A percentile compares a stretch with the other conserved stretches of the same genome.
phyloP scores from a whole-genome alignment of 768 basidiomycete species.

The Hypsizygus marmoreus region DNA sequence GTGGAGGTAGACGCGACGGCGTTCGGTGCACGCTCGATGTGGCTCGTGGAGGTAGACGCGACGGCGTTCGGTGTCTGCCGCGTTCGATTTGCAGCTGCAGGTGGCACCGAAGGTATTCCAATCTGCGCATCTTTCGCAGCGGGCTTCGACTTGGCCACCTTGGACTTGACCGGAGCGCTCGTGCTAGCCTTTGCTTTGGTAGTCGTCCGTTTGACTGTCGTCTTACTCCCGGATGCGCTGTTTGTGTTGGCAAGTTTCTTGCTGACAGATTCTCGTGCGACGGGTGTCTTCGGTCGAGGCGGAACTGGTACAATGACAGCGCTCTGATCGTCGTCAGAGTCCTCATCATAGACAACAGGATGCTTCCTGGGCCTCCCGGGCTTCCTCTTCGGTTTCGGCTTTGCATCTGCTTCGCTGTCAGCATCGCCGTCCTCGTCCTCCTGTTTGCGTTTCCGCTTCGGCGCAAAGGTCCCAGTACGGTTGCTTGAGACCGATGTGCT shows the following conservation, averaged over 20 bases:
- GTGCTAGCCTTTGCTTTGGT: too few relatives aligned
- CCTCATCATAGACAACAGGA: not conserved
- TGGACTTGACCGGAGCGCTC: too few relatives aligned
- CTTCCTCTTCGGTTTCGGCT: not conserved
- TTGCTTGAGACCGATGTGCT: not conserved
- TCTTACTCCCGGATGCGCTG: too few relatives aligned
- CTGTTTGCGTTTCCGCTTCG: conserved; percentile 7
- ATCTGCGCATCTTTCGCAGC: too few relatives aligned
- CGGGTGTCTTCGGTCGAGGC: not conserved
- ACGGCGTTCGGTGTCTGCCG: too few relatives aligned
- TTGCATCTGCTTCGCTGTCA: not conserved
- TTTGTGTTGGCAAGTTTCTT: not conserved
- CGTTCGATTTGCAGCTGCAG: too few relatives aligned
- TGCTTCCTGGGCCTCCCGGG: not conserved
- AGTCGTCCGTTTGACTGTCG: too few relatives aligned
- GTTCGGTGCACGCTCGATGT: too few relatives aligned
- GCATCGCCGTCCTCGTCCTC: not conserved
- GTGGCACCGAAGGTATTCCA: too few relatives aligned
- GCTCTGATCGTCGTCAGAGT: conserved; percentile 5
- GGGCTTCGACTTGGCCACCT: too few relatives aligned
- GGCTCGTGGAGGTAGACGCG: too few relatives aligned
- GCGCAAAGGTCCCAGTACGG: not conserved
- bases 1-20: too few relatives aligned
- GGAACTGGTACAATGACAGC: not conserved
- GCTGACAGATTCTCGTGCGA: not conserved